These are phyloP conservation scores for Pseudoturritis turrita DNA, from an alignment of 345 rosid species.

Conservation along the genomic window DNA sequence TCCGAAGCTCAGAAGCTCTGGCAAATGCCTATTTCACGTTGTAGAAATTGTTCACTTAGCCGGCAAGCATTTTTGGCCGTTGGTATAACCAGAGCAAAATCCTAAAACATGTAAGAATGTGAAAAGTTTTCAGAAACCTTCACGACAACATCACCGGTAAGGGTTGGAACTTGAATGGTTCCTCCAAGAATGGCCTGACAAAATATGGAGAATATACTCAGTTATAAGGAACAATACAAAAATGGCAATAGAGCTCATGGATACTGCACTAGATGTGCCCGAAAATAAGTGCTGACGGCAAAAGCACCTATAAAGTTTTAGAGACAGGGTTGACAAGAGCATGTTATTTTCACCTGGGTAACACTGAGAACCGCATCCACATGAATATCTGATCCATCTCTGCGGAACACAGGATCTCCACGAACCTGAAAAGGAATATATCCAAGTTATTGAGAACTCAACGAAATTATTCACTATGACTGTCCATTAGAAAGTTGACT, in stretches of 20 bases:
- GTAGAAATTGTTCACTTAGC: background rate
- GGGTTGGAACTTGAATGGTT: constrained; percentile 94
- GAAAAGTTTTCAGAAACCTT: constrained; percentile 49
- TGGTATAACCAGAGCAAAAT: background rate
- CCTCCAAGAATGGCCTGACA: constrained; percentile 96
- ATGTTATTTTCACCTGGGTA: constrained; percentile 60
- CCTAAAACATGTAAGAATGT: background rate
- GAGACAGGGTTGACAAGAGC: background rate
- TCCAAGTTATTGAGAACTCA: background rate
- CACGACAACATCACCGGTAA: constrained; percentile 95
- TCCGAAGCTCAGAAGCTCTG: background rate
- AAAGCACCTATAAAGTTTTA: background rate
- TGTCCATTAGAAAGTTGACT: background rate
- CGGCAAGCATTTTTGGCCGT: background rate
- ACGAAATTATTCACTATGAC: background rate
- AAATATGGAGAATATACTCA: constrained; percentile 8
- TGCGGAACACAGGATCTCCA: constrained; percentile 93
- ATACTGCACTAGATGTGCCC: background rate
- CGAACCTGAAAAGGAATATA: constrained; percentile 49
- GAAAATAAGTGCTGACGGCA: background rate
- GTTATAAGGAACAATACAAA: background rate
- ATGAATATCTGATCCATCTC: constrained; percentile 89
- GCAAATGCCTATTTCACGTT: background rate
- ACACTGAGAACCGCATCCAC: constrained; percentile 76
- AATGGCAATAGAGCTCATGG: background rate